phyloP scores from a whole-genome alignment of 164 flowering plant genomes.

The Aristolochia fimbriata region DNA sequence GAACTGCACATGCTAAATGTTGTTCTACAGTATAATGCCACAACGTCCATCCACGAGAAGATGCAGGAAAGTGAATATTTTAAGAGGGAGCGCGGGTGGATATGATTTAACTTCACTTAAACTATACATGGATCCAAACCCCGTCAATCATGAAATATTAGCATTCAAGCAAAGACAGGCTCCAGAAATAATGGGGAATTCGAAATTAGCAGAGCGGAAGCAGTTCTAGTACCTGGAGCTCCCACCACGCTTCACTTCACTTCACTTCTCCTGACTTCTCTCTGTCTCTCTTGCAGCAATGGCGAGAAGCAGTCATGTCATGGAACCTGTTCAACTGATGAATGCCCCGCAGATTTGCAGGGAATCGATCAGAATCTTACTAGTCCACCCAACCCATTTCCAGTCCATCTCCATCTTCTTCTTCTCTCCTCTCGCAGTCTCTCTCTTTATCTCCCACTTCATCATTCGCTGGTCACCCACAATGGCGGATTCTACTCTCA shows the following conservation, averaged over 20 bases:
- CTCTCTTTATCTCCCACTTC: conserved; percentile 27
- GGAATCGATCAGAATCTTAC: conserved; percentile 28
- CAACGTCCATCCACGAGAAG: background rate
- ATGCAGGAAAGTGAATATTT: background rate
- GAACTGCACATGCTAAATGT: background rate
- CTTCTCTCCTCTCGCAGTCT: conserved; percentile 29
- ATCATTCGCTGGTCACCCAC: conserved; percentile 21
- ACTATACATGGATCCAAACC: too few relatives aligned
- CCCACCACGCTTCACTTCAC: background rate
- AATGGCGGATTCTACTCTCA: conserved; percentile 13
- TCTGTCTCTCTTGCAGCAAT: conserved; percentile 1
- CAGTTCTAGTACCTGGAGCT: background rate
- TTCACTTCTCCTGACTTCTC: background rate
- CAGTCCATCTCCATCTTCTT: conserved; percentile 29
- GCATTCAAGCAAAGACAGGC: too few relatives aligned
- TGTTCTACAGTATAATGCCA: background rate
- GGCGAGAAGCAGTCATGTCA: conserved; percentile 21
- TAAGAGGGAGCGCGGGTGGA: too few relatives aligned
- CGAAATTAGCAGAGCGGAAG: background rate
- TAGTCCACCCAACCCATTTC: conserved; percentile 26
- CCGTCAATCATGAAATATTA: too few relatives aligned
- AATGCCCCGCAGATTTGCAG: conserved; percentile 21
- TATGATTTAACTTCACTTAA: too few relatives aligned
- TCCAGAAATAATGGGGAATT: too few relatives aligned
- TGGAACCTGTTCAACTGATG: conserved; percentile 22